Base-by-base conservation (phyloP, 306 rosid genomes). In the Carpinus viminea region DNA sequence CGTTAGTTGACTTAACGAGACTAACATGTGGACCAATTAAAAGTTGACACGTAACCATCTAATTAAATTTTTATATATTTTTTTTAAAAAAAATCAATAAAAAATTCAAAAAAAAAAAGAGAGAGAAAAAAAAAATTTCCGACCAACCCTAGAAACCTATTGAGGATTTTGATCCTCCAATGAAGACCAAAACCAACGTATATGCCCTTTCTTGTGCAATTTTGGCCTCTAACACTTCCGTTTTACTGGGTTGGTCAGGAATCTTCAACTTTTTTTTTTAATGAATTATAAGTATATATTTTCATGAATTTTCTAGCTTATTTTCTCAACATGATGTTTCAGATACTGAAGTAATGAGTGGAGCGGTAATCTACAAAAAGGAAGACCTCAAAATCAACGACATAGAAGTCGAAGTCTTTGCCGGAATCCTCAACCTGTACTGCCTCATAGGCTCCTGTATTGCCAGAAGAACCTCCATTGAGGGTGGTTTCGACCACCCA, bases 331-430 rank as follows among this genome's bases (percentile, higher is more conserved):
- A 10, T 18, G 12, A 43, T 76, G 76, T 71, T 48, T 68, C 89
- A 94, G 98, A 95, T 82, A 81, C 89, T 21, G 98, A 98, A 13
- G 98, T 95, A 56, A 95, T 95, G 98, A 95, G 98, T 73, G 98
- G 98, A 80, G 98, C 97, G 0, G 79, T 26, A 1, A 76, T 89
- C 11, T 90, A 59, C 76, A 95, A 92, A 50, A 15, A 91, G 76
- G 18, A 83, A 0, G 98, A 95, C 79, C 79, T 95, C 12, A 77
- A 79, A 55, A 34, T 92, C 18, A 43, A 80, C 0, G 93, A 95
- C 83, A 75, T 34, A 0, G 56, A 92, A 53, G 74, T 91, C 1
- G 97, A 92, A 72, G 45, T 95, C 15, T 87, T 95, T 6, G 47
- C 84, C 1, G 97, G 98, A 0, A 92, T 95, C 78, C 81, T 95